Evolutionary conservation across 2,329 filamentous ascomycete genomes (phyloP).

Genomic region (Sclerotinia borealis): DNA sequence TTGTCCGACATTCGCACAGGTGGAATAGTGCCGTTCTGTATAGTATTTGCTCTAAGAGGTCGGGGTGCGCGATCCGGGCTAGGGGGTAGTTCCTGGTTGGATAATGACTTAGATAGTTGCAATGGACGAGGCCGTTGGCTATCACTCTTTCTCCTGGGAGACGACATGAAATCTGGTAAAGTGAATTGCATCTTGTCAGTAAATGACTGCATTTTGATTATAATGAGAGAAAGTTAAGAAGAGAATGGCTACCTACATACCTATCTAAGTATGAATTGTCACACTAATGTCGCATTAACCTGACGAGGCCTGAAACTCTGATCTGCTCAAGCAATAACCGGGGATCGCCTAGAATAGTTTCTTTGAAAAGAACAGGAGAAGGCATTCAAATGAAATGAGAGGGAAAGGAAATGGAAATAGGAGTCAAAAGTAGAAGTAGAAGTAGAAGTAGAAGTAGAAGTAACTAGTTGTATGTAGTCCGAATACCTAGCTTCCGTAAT

Average conservation of each 20-base stretch:
- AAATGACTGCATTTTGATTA: conserved; percentile 19
- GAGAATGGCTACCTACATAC: conserved; percentile 16
- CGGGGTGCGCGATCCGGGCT: conserved; percentile 21
- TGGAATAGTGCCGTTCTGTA: conserved; percentile 28
- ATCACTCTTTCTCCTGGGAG: conserved; percentile 24
- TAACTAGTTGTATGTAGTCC: not conserved
- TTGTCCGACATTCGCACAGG: conserved; percentile 18
- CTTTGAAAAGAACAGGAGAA: not conserved
- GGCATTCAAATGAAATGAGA: not conserved
- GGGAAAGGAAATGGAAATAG: not conserved
- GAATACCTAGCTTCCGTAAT: not conserved
- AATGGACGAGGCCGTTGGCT: conserved; percentile 30
- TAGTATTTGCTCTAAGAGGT: conserved; percentile 28
- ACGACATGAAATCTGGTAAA: conserved; percentile 32
- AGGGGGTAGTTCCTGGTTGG: conserved; percentile 29
- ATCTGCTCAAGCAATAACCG: conserved; percentile 20
- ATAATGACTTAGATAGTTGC: conserved; percentile 36
- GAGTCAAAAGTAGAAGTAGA: not conserved
- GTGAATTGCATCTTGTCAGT: conserved; percentile 29
- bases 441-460: not conserved
- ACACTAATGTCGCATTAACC: conserved; percentile 27
- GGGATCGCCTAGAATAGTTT: conserved; percentile 14
- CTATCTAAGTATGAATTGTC: conserved; percentile 18
- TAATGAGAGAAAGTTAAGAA: not conserved
- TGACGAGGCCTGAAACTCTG: conserved; percentile 29